Evolutionary conservation across 352 stramenopile species (phyloP).

Genomic region (Pythium guiyangense): DNA sequence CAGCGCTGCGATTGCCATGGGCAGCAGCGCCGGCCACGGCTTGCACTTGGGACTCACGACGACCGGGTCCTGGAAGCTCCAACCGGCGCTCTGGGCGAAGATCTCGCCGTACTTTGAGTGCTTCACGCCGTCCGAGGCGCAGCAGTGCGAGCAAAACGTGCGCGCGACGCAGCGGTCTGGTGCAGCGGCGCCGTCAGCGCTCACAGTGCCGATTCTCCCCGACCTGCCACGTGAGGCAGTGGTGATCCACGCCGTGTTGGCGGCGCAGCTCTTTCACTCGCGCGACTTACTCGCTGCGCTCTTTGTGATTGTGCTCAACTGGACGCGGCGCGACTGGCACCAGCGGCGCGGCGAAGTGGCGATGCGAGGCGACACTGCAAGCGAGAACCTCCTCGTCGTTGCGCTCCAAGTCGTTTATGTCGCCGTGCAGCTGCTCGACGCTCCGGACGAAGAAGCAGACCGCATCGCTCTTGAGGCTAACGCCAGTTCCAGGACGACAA

Average conservation of each 20-base stretch:
- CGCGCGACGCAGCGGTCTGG: constrained; percentile 13
- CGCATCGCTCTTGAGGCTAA: not conserved
- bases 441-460: constrained; percentile 3
- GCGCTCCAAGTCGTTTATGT: constrained; percentile 52
- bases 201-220: constrained; percentile 31
- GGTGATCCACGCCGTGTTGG: constrained; percentile 28
- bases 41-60: constrained; percentile 63
- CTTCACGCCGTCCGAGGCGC: constrained; percentile 67
- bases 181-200: not conserved
- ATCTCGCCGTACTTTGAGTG: constrained; percentile 72
- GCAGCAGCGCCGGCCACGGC: constrained; percentile 14
- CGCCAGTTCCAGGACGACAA: not conserved
- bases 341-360: too few relatives aligned
- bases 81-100: constrained; percentile 42
- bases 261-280: constrained; percentile 46
- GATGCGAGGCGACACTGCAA: constrained; percentile 18
- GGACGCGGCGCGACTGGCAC: constrained; percentile 17
- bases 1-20: too few relatives aligned
- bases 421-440: constrained; percentile 22
- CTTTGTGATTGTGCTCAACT: constrained; percentile 41
- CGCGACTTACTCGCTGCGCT: constrained; percentile 36
- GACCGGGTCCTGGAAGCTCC: constrained; percentile 62
- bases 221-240: constrained; percentile 8
- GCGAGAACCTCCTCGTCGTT: constrained; percentile 54
- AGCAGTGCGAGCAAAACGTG: constrained; percentile 74